Evolutionary conservation across 192 early-diverging fungal genomes (phyloP), one percentile per base, ranked within the genome.

Genomic region (Entomortierella parvispora): DNA sequence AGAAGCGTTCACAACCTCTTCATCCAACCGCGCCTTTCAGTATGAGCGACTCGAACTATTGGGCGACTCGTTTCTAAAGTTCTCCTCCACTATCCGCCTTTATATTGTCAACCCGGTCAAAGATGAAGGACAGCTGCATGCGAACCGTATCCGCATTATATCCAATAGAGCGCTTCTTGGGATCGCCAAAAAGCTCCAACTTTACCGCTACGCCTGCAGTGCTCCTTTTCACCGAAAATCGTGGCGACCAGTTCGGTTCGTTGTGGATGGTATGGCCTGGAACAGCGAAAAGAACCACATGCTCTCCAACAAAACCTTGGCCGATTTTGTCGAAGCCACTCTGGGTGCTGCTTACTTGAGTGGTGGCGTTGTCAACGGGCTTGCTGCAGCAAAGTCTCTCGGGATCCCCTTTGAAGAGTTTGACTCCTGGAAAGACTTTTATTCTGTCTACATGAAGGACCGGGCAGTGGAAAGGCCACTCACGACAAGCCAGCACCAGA

Each of bases 21-120:
- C 89, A 8, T 83, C 95, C 3, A 87, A 74, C 62, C 80, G 87
- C 62, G 85, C 86, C 29, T 83, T 83, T 58, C 87, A 93, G 69
- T 97, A 98, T 69, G 94, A 98, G 79, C 92, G 96, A 0, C 77
- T 95, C 0, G 95, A 98, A 81, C 90, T 91, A 6, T 81, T 97
- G 17, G 96, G 96, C 9, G 96, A 98, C 66, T 90, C 95, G 25
- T 91, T 95, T 42, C 83, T 98, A 23, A 98, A 98, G 69, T 85
- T 92, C 52, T 79, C 91, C 2, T 80, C 86, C 3, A 90, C 90
- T 0, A 82, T 93, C 26, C 88, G 90, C 62, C 79, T 96, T 33
- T 98, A 92, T 76, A 92, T 92, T 43, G 64, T 84, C 22, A 86
- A 91, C 54, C 95, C 94, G 0, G 77, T 82, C 20, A 86, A 83